Percentiles rank a stretch among this genome's conserved stretches.
phyloP scores from a whole-genome alignment of 1,284 basidiomycete species.

The Pseudozyma tsukubaensis region DNA sequence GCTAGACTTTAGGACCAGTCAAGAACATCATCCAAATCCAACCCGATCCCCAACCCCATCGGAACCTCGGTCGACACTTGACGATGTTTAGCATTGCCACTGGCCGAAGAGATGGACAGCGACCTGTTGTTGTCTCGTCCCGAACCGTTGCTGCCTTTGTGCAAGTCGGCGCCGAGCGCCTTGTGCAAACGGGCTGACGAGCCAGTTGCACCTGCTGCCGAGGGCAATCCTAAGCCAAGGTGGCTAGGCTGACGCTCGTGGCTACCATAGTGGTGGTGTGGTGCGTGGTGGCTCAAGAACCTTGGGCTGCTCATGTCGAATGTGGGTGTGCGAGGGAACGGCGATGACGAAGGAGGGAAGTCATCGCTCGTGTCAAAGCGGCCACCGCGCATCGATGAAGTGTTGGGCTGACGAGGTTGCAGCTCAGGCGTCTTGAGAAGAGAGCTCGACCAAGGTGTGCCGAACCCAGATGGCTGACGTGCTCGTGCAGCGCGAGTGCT shows the following conservation, averaged over 20 bases:
- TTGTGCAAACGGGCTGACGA: slow-evolving; percentile 23
- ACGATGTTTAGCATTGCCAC: slow-evolving; percentile 28
- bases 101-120: slow-evolving; percentile 23
- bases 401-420: slow-evolving; percentile 40
- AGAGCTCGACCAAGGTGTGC: slow-evolving; percentile 44
- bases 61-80: slow-evolving; percentile 45
- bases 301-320: slow-evolving; percentile 51
- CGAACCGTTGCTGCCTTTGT: slow-evolving; percentile 7
- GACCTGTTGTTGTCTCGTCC: slow-evolving; percentile 13
- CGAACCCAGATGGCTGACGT: slow-evolving; percentile 40
- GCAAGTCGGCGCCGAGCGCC: slow-evolving; percentile 19
- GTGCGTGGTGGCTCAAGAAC: slow-evolving; percentile 19
- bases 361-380: slow-evolving; percentile 34
- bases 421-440: slow-evolving; percentile 51
- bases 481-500: slow-evolving; percentile 48
- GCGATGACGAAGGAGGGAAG: slow-evolving; percentile 48
- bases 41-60: slow-evolving; percentile 46
- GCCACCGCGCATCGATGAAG: slow-evolving; percentile 32
- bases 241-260: slow-evolving; percentile 44
- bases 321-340: slow-evolving; percentile 55
- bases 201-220: slow-evolving; percentile 13
- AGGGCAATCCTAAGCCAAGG: slow-evolving; percentile 40
- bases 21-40: slow-evolving; percentile 52
- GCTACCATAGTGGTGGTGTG: slow-evolving; percentile 14
- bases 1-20: slow-evolving; percentile 31